phyloP scores from a whole-genome alignment of 306 rosid genomes.

The Castanospermum australe region DNA sequence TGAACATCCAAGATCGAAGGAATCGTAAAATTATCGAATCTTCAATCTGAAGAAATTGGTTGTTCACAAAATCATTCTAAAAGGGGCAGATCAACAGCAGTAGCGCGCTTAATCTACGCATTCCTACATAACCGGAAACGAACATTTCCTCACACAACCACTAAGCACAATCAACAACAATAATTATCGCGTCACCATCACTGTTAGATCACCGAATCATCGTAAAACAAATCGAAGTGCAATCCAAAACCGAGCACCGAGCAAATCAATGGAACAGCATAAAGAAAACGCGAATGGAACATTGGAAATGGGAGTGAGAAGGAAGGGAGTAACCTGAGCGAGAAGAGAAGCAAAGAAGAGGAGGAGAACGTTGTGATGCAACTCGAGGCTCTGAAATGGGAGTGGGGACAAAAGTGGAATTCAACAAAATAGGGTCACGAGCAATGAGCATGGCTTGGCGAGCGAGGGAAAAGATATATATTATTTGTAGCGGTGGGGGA shows the following conservation, averaged over 20 bases:
- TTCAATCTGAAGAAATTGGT: background rate
- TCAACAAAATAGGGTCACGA: background rate
- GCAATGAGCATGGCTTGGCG: slow-evolving; percentile 16
- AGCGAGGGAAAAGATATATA: background rate
- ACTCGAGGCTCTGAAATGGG: slow-evolving; percentile 14
- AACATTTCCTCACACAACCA: background rate
- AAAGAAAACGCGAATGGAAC: background rate
- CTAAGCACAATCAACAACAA: background rate
- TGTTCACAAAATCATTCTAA: background rate
- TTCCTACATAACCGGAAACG: background rate
- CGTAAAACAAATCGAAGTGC: background rate
- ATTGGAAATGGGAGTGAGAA: background rate
- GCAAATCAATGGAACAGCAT: background rate
- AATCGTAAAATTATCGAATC: background rate
- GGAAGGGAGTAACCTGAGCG: slow-evolving; percentile 37
- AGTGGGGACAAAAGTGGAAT: slow-evolving; percentile 35
- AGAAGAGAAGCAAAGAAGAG: slow-evolving; percentile 31
- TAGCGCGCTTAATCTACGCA: background rate
- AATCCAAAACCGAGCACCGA: background rate
- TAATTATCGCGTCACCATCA: background rate
- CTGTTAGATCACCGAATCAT: background rate
- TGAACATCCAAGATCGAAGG: background rate
- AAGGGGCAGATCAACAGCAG: slow-evolving; percentile 2
- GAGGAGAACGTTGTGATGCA: slow-evolving; percentile 21
- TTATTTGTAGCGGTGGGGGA: background rate